Evolutionary conservation across 306 rosid species (phyloP).

Genomic region (Alnus glutinosa): DNA sequence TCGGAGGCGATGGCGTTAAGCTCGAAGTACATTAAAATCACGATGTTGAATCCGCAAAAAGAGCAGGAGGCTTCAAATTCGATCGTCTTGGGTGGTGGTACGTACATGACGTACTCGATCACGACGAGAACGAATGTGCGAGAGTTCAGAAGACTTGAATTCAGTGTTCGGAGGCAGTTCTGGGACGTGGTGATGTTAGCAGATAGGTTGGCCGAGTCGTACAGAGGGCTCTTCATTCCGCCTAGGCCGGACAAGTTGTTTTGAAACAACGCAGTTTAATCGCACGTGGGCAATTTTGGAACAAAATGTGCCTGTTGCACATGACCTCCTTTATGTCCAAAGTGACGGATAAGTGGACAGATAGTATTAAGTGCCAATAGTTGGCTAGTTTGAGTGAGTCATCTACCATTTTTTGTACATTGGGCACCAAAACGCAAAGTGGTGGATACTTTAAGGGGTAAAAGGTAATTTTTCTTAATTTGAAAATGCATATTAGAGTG

Average conservation of each 20-base stretch:
- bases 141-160: slow-evolving; percentile 68
- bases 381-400: too few relatives aligned
- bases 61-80: slow-evolving; percentile 77
- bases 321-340: too few relatives aligned
- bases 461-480: too few relatives aligned
- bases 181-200: slow-evolving; percentile 81
- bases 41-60: slow-evolving; percentile 81
- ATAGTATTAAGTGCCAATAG: too few relatives aligned
- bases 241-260: slow-evolving; percentile 77
- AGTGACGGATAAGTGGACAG: too few relatives aligned
- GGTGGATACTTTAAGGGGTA: too few relatives aligned
- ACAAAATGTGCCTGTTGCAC: too few relatives aligned
- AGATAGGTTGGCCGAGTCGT: slow-evolving; percentile 78
- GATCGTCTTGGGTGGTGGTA: slow-evolving; percentile 68
- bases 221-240: slow-evolving; percentile 79
- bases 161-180: slow-evolving; percentile 71
- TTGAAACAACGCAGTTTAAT: too few relatives aligned
- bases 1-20: slow-evolving; percentile 26
- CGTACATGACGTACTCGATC: slow-evolving; percentile 66
- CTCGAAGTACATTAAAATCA: slow-evolving; percentile 56
- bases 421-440: too few relatives aligned
- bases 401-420: too few relatives aligned
- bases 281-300: too few relatives aligned
- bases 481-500: too few relatives aligned
- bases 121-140: slow-evolving; percentile 68